These are phyloP conservation scores for Botryotinia narcissicola DNA, from an alignment of 2,329 filamentous ascomycete genomes.

Conservation along the genomic window DNA sequence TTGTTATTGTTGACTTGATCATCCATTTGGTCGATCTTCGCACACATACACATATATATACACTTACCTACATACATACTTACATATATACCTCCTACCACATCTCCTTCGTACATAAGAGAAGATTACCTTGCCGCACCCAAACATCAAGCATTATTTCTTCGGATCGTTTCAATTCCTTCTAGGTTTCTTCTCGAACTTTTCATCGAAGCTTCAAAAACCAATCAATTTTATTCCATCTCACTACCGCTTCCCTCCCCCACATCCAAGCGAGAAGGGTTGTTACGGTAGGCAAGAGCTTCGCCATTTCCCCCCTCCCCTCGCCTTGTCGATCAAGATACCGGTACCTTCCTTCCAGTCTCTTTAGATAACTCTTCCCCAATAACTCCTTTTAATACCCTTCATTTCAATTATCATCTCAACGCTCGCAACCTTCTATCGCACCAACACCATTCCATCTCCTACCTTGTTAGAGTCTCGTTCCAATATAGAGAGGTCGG, in stretches of 20 bases:
- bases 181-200: conserved; percentile 21
- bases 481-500: not conserved
- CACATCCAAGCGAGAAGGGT: conserved; percentile 18
- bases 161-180: conserved; percentile 16
- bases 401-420: not conserved
- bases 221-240: conserved; percentile 17
- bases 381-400: not conserved
- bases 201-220: conserved; percentile 10
- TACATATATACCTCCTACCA: not conserved
- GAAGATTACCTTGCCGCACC: not conserved
- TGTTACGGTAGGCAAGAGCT: conserved; percentile 15
- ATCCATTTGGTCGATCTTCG: not conserved
- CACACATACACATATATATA: not conserved
- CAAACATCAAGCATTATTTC: conserved; percentile 8
- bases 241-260: conserved; percentile 13
- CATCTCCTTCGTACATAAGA: not conserved
- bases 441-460: not conserved
- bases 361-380: not conserved
- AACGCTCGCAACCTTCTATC: not conserved
- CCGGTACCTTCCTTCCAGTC: not conserved
- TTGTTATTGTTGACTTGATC: not conserved
- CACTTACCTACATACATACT: no score
- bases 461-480: not conserved
- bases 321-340: conserved; percentile 1
- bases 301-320: conserved; percentile 16